Evolutionary conservation across 1,284 basidiomycete genomes (phyloP), one percentile per base, ranked within the genome.

Genomic region (Pyrrhoderma lamaoense): DNA sequence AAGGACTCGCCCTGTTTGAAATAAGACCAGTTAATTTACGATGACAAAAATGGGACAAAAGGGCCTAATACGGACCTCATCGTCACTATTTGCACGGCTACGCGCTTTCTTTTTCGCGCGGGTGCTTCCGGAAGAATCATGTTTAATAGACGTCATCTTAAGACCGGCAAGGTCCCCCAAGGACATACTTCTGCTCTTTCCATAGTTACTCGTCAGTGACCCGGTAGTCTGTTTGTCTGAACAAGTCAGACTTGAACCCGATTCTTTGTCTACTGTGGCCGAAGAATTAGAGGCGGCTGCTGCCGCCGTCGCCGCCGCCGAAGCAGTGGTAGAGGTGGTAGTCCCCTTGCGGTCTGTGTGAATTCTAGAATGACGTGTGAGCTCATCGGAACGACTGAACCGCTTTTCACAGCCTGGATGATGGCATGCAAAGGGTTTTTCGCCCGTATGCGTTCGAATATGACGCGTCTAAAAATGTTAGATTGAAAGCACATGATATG

Each of bases 391-490:
- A 57, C 95, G 85, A 27, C 91, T 95, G 70, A 99, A 99, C 23
- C 93, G 88, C 69, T 98, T 99, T 69, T 97, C 94, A 76, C 95
- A 99, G n/a, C 85, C 82, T 0, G 91, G 85, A 67, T 89, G 92
- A 0, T 82, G 88, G 76, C 95, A 99, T 31, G 83, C 79, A 64
- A 97, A 97, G 1, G 95, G 95, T 64, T 96, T 97, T 68, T 98
- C 95, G 60, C 95, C 95, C 0, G 95, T 99, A 67, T 99, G 95
- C 0, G 94, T 99, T 53, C 95, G 88, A 52, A 98, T 95, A 66
- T 99, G 95, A 53, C 95, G 86, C 18, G 94, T 99, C 89, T 98
- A 67, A 14, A 39, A 8, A 19, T 18, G 18, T 13, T 21, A 37
- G 18, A 13, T 16, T 35, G n/a, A 34, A 34, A 31, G 49, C 31